A percentile compares a stretch with the other conserved stretches of the same genome.
Evolutionary conservation across 306 rosid genomes (phyloP).

Genomic region (Prunus persica): Prunus_persica_NCBIv2 NC_034009.1:36605001-36605500

Average conservation of each 20-base stretch:
- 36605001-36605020: neutral
- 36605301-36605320: neutral
- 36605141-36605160: conserved; percentile 26
- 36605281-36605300: neutral
- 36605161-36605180: conserved; percentile 37
- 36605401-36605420: conserved; percentile 43
- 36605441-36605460: conserved; percentile 45
- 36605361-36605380: conserved; percentile 48
- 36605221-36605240: neutral
- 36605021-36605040: neutral
- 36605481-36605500: conserved; percentile 43
- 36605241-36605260: too few relatives aligned
- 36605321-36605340: neutral
- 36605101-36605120: conserved; percentile 38
- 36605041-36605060: neutral
- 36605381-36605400: conserved; percentile 50
- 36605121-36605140: conserved; percentile 33
- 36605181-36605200: conserved; percentile 30
- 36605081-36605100: conserved; percentile 33
- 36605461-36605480: conserved; percentile 45
- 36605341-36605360: conserved; percentile 22
- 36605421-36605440: conserved; percentile 44
- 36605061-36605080: conserved; percentile 38
- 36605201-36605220: neutral
- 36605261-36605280: too few relatives aligned